phyloP scores from a whole-genome alignment of 345 rosid species.

The Citrus cavaleriei region DNA sequence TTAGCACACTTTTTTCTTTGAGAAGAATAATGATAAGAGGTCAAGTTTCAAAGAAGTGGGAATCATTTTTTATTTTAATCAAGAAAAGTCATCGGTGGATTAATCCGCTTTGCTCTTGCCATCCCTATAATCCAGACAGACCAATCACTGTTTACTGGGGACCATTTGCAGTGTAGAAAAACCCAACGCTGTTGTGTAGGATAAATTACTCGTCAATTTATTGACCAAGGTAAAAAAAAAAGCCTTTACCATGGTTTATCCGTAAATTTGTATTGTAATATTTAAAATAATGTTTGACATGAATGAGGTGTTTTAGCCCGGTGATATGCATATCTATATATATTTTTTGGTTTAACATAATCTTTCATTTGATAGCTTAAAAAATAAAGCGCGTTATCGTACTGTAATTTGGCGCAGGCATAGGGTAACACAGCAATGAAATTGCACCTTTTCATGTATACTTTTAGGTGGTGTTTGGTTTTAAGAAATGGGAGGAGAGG shows the following conservation, averaged over 20 bases:
- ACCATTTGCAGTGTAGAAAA: background rate
- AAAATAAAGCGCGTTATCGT: background rate
- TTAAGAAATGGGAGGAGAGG: rapidly evolving
- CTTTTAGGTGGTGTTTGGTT: too few species aligned
- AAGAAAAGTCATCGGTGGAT: background rate
- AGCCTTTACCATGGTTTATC: too few species aligned
- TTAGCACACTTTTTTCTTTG: background rate
- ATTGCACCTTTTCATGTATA: background rate
- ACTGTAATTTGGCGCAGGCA: background rate
- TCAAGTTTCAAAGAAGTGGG: background rate
- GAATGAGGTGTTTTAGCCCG: too few species aligned
- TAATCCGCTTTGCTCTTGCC: background rate
- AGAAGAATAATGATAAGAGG: background rate
- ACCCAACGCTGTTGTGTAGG: too few species aligned
- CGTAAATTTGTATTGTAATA: too few species aligned
- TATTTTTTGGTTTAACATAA: too few species aligned
- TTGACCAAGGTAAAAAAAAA: too few species aligned
- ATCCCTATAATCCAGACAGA: background rate
- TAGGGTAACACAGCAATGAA: background rate
- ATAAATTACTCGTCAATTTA: too few species aligned
- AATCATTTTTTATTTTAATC: background rate
- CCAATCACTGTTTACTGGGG: background rate
- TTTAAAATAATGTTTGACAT: too few species aligned
- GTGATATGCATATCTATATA: too few species aligned
- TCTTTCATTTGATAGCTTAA: background rate